Evolutionary conservation across 2,329 filamentous ascomycete genomes (phyloP), one percentile per base, ranked within the genome.

Genomic region (Lomentospora prolificans): DNA sequence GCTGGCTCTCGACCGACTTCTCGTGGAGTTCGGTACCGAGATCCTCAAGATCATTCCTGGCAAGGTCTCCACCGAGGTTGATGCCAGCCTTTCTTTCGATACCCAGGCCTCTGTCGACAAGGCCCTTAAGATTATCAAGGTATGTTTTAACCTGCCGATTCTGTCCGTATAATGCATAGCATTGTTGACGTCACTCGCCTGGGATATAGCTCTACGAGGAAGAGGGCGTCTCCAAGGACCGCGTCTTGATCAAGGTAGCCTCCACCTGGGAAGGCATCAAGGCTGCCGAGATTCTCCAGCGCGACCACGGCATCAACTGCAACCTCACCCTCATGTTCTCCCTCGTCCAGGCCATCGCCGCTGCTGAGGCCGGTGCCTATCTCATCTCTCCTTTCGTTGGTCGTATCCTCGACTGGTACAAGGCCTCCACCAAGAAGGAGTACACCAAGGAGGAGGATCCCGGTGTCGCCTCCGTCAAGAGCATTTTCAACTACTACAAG

Each of bases 401-500:
- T 73, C 91, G 94, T 71, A 99, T 99, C 70, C 88, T 99, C 64
- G 94, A 99, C 79, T 99, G 92, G 92, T 96, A 86, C 89, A 99
- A 99, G 89, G 89, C 89, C 58, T 78, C 85, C 65, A 89, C 85
- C 73, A 95, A 95, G 86, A 91, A 95, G 83, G 88, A 94, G 64
- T 99, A 91, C 85, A 68, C 79, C 71, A 82, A 90, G 72, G 78
- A 88, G 74, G 89, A 95, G 73, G 94, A 99, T 80, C 94, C 94
- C 57, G 94, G 94, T 80, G 94, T 99, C 74, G 82, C 89, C 78
- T 92, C 87, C 63, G 94, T 99, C 69, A 82, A 92, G 81, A 70
- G 67, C 74, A 99, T 99, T 79, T 99, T 87, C 85, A 94, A 99
- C 84, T 99, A 99, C 89, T 99, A 99, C 87, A 99, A 99, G 89